Evolutionary conservation across 2,329 filamentous ascomycete species (phyloP).

Genomic region (Paraconiothyrium brasiliense): DNA sequence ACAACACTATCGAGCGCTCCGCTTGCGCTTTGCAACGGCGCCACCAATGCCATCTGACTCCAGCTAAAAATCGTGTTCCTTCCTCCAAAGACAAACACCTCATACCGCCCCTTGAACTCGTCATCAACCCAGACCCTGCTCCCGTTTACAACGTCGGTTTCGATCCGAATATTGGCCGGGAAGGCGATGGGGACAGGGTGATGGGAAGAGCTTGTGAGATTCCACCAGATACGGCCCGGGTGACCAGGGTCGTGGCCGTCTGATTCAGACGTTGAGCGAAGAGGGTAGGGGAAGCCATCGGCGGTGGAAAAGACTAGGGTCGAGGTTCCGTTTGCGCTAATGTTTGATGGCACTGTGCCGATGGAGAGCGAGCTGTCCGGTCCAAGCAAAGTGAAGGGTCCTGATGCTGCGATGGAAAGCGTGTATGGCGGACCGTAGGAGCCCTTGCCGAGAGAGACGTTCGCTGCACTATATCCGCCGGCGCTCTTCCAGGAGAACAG

Average conservation of each 20-base stretch:
- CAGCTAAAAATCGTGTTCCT: constrained; percentile 62
- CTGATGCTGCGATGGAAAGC: constrained; percentile 48
- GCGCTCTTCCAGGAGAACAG: constrained; percentile 46
- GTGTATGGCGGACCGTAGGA: constrained; percentile 61
- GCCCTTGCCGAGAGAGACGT: constrained; percentile 41
- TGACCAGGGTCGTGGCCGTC: constrained; percentile 59
- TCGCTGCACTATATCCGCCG: constrained; percentile 6
- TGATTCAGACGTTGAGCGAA: constrained; percentile 55
- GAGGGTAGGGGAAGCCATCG: constrained; percentile 56
- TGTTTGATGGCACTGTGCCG: constrained; percentile 25
- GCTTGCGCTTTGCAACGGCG: constrained; percentile 53
- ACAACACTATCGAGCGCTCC: constrained; percentile 40
- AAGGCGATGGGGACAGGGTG: constrained; percentile 48
- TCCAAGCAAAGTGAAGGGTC: constrained; percentile 57
- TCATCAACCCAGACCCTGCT: constrained; percentile 61
- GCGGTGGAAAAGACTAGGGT: constrained; percentile 55
- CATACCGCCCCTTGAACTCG: constrained; percentile 60
- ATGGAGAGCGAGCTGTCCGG: constrained; percentile 56
- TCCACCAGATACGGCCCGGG: constrained; percentile 64
- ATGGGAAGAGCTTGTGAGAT: constrained; percentile 59
- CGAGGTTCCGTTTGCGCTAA: constrained; percentile 36
- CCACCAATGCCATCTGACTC: constrained; percentile 67
- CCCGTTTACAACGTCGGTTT: constrained; percentile 57
- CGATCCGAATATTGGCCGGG: constrained; percentile 52
- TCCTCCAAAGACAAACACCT: constrained; percentile 65